phyloP scores from a whole-genome alignment of 2,329 filamentous ascomycete species.

The Beauveria sp. region DNA sequence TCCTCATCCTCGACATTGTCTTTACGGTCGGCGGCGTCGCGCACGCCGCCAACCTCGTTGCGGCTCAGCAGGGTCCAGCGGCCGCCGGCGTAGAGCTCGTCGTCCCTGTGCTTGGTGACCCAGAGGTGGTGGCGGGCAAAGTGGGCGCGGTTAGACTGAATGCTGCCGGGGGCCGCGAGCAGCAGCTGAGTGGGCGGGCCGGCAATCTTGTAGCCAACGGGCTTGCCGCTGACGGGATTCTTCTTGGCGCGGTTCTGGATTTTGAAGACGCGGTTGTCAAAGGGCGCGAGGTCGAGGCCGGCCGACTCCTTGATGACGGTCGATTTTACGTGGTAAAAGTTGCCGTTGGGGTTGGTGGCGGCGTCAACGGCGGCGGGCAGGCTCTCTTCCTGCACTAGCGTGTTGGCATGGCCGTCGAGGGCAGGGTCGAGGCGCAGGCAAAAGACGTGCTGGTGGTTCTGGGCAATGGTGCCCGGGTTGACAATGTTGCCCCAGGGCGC shows the following conservation, averaged over 20 bases:
- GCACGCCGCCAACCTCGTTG: constrained; percentile 26
- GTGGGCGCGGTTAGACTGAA: constrained; percentile 31
- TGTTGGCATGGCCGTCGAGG: constrained; percentile 52
- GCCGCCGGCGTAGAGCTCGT: constrained; percentile 38
- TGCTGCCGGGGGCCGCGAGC: constrained; percentile 33
- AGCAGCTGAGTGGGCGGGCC: constrained; percentile 31
- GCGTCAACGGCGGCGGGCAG: constrained; percentile 35
- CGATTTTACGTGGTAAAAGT: constrained; percentile 34
- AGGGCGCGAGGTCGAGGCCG: constrained; percentile 42
- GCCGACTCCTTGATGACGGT: constrained; percentile 36
- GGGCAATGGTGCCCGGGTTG: constrained; percentile 50
- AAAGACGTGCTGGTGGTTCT: constrained; percentile 63
- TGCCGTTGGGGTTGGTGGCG: constrained; percentile 41
- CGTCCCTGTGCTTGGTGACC: constrained; percentile 38
- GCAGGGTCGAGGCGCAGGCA: constrained; percentile 54
- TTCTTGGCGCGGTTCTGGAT: constrained; percentile 36
- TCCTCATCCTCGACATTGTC: constrained; percentile 43
- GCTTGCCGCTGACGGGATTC: constrained; percentile 37
- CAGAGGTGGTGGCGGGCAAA: constrained; percentile 38
- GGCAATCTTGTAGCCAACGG: constrained; percentile 41
- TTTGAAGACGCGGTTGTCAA: constrained; percentile 42
- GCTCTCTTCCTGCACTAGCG: constrained; percentile 36
- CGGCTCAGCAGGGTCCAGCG: constrained; percentile 38
- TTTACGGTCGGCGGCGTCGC: constrained; percentile 29
- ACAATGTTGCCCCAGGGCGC: constrained; percentile 55